Base-by-base conservation (phyloP, 2,329 filamentous ascomycete species). In the Sordariomycetes sp. region DNA sequence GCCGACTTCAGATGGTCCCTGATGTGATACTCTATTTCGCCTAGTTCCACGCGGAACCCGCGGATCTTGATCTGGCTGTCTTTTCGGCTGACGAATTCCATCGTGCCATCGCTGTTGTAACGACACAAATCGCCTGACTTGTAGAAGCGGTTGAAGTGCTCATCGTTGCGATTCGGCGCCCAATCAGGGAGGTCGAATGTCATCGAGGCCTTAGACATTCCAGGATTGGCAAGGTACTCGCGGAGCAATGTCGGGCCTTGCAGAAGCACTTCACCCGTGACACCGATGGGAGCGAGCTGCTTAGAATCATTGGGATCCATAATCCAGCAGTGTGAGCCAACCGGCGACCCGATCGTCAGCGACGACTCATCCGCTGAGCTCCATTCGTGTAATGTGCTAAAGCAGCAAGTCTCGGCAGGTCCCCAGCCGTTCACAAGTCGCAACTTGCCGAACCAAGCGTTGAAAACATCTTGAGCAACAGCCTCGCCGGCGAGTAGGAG, bases 21-120 rank as follows among this genome's bases (percentile, higher is more conserved):
- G 8, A 36, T 15, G 16, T 36, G 23, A 12, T 21, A 27, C 23
- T 45, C 44, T 4, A 46, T 37, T 20, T 44, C 43, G 3, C 28
- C 38, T 9, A 68, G 54, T 50, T 68, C 75, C 31, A 72, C 57
- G 34, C 70, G 50, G 38, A 64, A 72, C 16, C 75, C 75, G 18
- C 64, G 59, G 10, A 76, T 48, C 46, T 76, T 76, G 31, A 75
- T 61, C 46, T 75, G 70, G 0, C 59, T 61, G 42, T 75, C 71
- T 40, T 68, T 70, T 19, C 72, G 57, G 29, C 68, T 69, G 31
- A 68, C 45, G 32, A 61, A 67, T 1, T 55, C 41, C 9, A 68
- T 44, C 25, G 47, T 45, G 2, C 59, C 58, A 32, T 64, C 53
- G 1, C 46, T 45, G 25, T 35, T 29, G 24, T 37, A 37, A 12